Conservation (phyloP, 129 eudicot genomes). For the Glebionis coronaria region DNA sequence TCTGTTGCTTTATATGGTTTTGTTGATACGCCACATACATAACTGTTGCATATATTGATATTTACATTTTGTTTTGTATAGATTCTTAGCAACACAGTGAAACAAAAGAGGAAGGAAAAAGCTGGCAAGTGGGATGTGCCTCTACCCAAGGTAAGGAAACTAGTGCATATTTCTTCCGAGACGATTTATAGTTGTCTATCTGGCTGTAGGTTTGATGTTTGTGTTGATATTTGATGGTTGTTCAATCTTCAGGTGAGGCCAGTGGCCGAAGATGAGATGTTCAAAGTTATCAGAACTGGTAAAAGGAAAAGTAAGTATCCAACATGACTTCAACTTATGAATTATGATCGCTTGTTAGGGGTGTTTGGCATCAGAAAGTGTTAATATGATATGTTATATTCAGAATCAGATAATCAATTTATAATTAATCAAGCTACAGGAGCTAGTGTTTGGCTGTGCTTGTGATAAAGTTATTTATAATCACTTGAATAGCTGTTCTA, state of each 20-base stretch:
- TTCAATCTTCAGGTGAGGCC: conserved; percentile 73
- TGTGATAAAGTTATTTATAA: neutral
- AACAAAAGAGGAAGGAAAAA: conserved; percentile 91
- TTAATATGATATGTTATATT: neutral
- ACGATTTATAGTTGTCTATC: neutral
- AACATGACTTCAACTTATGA: neutral
- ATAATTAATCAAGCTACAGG: neutral
- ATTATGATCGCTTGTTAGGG: neutral
- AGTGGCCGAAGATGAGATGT: conserved; percentile 98
- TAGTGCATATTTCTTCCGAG: neutral
- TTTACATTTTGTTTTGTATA: conserved; percentile 13
- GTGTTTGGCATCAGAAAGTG: neutral
- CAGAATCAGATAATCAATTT: neutral
- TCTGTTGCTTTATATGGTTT: neutral
- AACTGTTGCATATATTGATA: neutral
- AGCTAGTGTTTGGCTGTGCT: neutral
- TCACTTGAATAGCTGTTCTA: neutral
- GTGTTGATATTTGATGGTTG: neutral
- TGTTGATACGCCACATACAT: neutral
- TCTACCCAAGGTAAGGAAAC: too few relatives aligned
- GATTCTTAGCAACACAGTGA: conserved; percentile 88
- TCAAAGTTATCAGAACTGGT: conserved; percentile 87
- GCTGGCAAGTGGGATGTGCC: conserved; percentile 24
- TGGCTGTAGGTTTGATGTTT: neutral
- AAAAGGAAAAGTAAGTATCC: conserved; percentile 55